phyloP scores from a whole-genome alignment of 306 rosid genomes.

The Vigna trinervia region DNA sequence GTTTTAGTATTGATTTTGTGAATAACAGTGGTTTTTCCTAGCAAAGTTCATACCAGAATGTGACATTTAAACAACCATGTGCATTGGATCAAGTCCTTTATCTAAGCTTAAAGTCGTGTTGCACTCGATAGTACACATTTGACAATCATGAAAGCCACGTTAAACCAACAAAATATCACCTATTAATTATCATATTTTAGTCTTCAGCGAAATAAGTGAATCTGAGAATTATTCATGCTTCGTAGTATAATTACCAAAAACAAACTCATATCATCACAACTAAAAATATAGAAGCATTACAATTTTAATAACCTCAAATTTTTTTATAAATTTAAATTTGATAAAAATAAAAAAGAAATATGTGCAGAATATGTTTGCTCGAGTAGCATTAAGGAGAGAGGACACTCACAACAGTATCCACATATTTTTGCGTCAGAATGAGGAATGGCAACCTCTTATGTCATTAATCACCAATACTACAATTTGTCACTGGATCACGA shows the following conservation, averaged over 20 bases:
- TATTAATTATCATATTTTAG: not conserved
- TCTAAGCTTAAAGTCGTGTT: not conserved
- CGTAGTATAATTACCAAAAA: not conserved
- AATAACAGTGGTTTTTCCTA: slow-evolving; percentile 5
- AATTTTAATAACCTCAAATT: not conserved
- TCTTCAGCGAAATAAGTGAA: not conserved
- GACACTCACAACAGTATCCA: no score
- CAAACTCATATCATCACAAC: not conserved
- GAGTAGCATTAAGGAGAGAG: no score
- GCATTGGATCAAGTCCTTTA: not conserved
- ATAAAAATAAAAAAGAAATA: not conserved
- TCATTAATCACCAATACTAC: not conserved
- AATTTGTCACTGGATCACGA: not conserved
- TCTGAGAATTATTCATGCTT: not conserved
- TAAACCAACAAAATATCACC: slow-evolving; percentile 19
- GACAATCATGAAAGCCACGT: slow-evolving; percentile 5
- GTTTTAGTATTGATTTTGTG: not conserved
- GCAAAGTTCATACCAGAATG: slow-evolving; percentile 1
- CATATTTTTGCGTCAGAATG: no score
- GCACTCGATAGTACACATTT: not conserved
- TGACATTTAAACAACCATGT: slow-evolving; percentile 36
- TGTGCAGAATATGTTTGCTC: no score
- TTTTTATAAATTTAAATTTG: not conserved
- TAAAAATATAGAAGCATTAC: not conserved
- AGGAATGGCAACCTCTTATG: no score